Conservation (phyloP, 805 yeast genomes). For the Candida anglica region DNA sequence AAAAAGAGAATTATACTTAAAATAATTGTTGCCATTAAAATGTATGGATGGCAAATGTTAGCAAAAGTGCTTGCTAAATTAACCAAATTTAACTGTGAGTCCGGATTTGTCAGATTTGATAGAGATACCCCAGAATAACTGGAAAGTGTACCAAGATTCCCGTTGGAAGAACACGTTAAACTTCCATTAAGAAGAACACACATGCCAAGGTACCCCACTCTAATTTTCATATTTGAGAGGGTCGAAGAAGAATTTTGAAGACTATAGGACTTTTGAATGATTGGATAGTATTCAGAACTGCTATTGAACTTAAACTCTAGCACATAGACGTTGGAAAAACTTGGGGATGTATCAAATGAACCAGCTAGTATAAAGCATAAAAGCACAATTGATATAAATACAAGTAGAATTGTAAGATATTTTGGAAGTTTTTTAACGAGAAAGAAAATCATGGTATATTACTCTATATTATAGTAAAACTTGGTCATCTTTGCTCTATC, state of each 20-base stretch:
- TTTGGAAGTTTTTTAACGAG: no score
- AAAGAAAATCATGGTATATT: no score
- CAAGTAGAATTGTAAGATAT: not conserved
- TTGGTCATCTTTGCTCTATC: no score
- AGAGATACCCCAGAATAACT: not conserved
- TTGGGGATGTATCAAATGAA: conserved; percentile 36
- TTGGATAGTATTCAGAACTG: conserved; percentile 38
- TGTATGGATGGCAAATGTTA: conserved; percentile 49
- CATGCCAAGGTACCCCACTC: conserved; percentile 54
- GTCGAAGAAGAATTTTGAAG: conserved; percentile 22
- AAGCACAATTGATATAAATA: conserved; percentile 41
- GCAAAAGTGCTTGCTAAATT: conserved; percentile 43
- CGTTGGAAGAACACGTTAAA: conserved; percentile 33
- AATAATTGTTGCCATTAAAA: conserved; percentile 47
- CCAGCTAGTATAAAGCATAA: conserved; percentile 56
- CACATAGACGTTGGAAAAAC: conserved; percentile 48
- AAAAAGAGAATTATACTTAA: conserved; percentile 39
- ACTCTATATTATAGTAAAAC: no score
- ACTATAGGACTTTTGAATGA: conserved; percentile 35
- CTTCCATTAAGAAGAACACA: conserved; percentile 41
- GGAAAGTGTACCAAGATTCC: conserved; percentile 7
- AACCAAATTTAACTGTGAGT: conserved; percentile 41
- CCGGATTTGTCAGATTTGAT: no score
- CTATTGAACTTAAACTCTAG: conserved; percentile 46
- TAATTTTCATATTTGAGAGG: conserved; percentile 39